Evolutionary conservation across 192 early-diverging fungal species (phyloP).

Genomic region (Cladochytrium replicatum): DNA sequence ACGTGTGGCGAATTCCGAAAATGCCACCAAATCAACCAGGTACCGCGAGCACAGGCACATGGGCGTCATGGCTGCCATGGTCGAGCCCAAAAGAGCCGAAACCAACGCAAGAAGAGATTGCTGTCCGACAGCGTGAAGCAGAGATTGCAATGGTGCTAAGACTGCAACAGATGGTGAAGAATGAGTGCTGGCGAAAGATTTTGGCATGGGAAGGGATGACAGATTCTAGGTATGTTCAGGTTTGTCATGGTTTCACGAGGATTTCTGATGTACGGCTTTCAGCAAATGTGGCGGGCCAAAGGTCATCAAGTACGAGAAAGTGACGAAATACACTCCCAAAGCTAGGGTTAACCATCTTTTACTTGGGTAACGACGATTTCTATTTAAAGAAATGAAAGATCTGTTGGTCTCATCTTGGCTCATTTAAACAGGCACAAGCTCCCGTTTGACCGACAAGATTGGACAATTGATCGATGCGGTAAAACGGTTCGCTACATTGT

Average conservation of each 20-base stretch:
- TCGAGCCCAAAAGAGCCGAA: too few species aligned
- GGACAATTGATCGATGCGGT: slow-evolving; percentile 88
- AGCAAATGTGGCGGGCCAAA: slow-evolving; percentile 58
- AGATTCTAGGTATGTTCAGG: slow-evolving; percentile 24
- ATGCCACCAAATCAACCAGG: too few species aligned
- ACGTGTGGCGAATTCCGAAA: too few species aligned
- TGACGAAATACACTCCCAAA: slow-evolving; percentile 60
- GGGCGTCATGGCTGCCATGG: too few species aligned
- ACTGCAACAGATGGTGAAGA: too few species aligned
- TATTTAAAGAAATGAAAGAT: not conserved
- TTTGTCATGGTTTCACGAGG: not conserved
- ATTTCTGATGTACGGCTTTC: not conserved
- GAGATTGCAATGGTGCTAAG: too few species aligned
- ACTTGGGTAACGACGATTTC: slow-evolving; percentile 39
- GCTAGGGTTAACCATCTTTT: slow-evolving; percentile 50
- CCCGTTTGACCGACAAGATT: slow-evolving; percentile 92
- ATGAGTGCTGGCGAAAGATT: slow-evolving; percentile 79
- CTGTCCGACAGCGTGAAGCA: too few species aligned
- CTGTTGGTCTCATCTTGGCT: not conserved
- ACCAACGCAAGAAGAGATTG: too few species aligned
- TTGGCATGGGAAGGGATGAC: slow-evolving; percentile 63
- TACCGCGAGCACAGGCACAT: too few species aligned
- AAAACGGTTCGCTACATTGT: slow-evolving; percentile 78
- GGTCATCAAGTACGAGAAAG: slow-evolving; percentile 62
- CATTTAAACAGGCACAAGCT: slow-evolving; percentile 47